These are phyloP conservation scores for Metschnikowia amazonensis DNA, from an alignment of 805 yeast genomes.

Conservation along the genomic window DNA sequence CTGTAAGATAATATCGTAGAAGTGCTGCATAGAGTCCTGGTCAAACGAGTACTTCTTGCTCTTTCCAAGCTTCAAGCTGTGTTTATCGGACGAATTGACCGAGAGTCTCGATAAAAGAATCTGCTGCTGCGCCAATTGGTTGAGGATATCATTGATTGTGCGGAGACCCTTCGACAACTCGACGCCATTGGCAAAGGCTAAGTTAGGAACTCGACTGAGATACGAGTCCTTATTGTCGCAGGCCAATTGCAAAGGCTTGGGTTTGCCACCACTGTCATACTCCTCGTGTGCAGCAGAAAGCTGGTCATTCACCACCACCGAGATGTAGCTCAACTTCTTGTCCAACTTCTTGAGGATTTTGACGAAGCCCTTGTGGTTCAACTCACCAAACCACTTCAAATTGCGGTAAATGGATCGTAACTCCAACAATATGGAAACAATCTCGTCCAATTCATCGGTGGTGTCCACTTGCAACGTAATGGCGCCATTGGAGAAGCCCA, in stretches of 20 bases:
- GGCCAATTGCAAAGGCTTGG: conserved; percentile 21
- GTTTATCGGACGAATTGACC: conserved; percentile 5
- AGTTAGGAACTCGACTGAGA: conserved; percentile 66
- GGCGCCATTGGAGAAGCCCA: conserved; percentile 27
- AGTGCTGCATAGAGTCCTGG: conserved; percentile 21
- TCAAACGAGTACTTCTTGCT: conserved; percentile 25
- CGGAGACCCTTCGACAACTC: conserved; percentile 55
- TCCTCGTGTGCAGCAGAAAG: conserved; percentile 8
- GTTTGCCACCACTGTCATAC: conserved; percentile 3
- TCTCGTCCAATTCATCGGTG: conserved; percentile 40
- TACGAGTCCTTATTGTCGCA: conserved; percentile 37
- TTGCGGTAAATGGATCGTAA: conserved; percentile 72
- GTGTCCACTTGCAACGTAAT: conserved; percentile 33
- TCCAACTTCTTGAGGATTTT: conserved; percentile 89
- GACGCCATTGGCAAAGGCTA: conserved; percentile 72
- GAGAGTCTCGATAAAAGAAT: conserved; percentile 10
- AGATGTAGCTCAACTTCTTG: conserved; percentile 51
- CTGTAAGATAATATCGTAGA: conserved; percentile 23
- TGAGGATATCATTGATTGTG: conserved; percentile 49
- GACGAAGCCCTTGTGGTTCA: conserved; percentile 83
- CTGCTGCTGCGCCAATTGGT: conserved; percentile 46
- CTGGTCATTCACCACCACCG: conserved; percentile 22
- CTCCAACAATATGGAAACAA: conserved; percentile 59
- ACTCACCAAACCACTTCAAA: conserved; percentile 90
- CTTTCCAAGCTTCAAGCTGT: conserved; percentile 23